Base-by-base conservation (phyloP, 1,284 basidiomycete species). In the Cryptococcus sp. region DNA sequence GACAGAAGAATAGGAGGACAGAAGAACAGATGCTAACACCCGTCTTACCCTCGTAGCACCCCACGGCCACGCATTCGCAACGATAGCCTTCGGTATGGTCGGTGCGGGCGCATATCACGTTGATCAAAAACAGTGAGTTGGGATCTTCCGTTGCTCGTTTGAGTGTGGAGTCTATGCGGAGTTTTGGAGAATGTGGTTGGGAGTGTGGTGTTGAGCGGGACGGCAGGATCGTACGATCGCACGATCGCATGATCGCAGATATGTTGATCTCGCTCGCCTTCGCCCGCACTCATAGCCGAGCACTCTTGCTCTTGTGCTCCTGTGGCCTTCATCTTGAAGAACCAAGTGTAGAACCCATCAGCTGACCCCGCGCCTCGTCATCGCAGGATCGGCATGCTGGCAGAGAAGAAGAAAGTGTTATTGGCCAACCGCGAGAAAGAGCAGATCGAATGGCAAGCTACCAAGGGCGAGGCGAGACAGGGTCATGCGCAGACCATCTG, bases 121-220 rank as follows among this genome's bases (percentile, higher is more conserved):
- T 11, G 76, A 78, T 57, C 60, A 68, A 60, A 65, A 71, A 68
- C 76, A 78, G 78, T 79, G 57, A 66, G 78, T 76, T 6, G n/a
- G 20, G 10, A n/a, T 22, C n/a, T 22, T 19, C 15, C 19, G 5
- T 40, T 31, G 1, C 16, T 46, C 31, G 31, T 35, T 35, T 35
- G 22, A 17, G 44, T 35, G 31, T 35, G 7, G 31, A 10, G 31
- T 35, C 10, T 35, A 20, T n/a, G 22, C 19, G 25, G 8, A 35
- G 31, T 5, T 35, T 35, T 2, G 7, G 8, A 35, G 31, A 35
- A 10, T 35, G 31, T 40, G 17, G 25, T 13, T 31, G 5, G 25
- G 38, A n/a, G 19, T 41, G 41, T 25, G 19, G 17, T 10, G 25
- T 31, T 31, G 11, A 13, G 44, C 25, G 13, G n/a, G 10, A 22